A percentile compares a stretch with the other conserved stretches of the same genome.
phyloP scores from a whole-genome alignment of 2,329 filamentous ascomycete species.

The Ilyonectria destructans region DNA sequence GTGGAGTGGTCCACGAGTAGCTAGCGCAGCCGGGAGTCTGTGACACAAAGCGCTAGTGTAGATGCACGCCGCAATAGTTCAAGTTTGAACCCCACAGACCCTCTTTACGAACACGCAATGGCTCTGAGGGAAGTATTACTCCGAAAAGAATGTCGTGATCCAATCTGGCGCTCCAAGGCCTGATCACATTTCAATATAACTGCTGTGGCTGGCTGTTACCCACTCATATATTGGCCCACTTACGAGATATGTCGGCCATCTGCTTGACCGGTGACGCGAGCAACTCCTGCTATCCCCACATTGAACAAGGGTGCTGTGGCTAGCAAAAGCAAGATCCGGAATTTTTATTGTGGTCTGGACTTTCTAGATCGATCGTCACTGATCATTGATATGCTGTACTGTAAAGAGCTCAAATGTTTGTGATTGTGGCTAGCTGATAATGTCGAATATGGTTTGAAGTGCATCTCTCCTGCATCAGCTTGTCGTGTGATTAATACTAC shows the following conservation, averaged over 20 bases:
- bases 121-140: neutral
- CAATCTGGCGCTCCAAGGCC: too few relatives aligned
- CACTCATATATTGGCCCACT: too few relatives aligned
- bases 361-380: neutral
- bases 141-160: too few relatives aligned
- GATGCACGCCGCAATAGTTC: neutral
- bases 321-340: neutral
- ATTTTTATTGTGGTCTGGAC: neutral
- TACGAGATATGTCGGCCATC: too few relatives aligned
- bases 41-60: neutral
- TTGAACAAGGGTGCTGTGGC: too few relatives aligned
- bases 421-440: neutral
- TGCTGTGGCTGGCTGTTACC: too few relatives aligned
- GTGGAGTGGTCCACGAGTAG: neutral
- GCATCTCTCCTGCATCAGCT: neutral
- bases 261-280: too few relatives aligned
- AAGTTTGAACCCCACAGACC: too few relatives aligned
- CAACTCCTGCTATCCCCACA: too few relatives aligned
- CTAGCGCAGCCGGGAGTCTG: neutral
- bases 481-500: neutral
- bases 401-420: neutral
- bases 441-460: neutral
- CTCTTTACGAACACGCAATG: neutral
- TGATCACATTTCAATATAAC: too few relatives aligned
- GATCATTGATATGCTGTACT: neutral